Conservation (phyloP, 2,329 filamentous ascomycete genomes). For the Fusarium cyanostomum region DNA sequence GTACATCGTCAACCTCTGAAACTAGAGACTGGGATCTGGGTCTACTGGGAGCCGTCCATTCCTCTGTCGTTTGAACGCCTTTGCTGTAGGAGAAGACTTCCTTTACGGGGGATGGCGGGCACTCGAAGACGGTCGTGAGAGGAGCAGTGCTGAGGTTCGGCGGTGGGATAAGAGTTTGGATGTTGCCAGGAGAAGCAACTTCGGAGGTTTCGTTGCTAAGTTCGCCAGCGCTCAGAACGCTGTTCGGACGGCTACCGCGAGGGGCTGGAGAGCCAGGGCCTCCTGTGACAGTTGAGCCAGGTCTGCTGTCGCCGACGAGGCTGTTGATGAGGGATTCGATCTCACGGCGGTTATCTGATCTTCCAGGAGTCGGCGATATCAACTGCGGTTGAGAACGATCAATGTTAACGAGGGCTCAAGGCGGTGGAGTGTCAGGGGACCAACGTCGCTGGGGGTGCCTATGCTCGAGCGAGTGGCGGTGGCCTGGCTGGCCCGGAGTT, state of each 20-base stretch:
- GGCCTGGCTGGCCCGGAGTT: conserved; percentile 81
- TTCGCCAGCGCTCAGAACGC: conserved; percentile 83
- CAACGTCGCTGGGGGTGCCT: conserved; percentile 77
- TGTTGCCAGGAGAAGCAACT: conserved; percentile 58
- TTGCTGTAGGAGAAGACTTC: conserved; percentile 98
- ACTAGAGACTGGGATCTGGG: conserved; percentile 52
- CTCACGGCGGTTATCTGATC: conserved; percentile 75
- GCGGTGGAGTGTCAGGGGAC: conserved; percentile 42
- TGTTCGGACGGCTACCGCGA: conserved; percentile 82
- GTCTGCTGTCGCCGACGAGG: conserved; percentile 81
- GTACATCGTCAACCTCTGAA: conserved; percentile 70
- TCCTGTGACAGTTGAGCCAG: conserved; percentile 71
- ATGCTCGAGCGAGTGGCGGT: conserved; percentile 74
- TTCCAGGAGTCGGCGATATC: conserved; percentile 74
- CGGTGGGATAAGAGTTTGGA: conserved; percentile 55
- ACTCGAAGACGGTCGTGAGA: conserved; percentile 82
- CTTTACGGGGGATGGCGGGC: conserved; percentile 75
- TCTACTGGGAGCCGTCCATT: conserved; percentile 68
- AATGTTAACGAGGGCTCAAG: conserved; percentile 24
- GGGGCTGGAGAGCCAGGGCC: conserved; percentile 72
- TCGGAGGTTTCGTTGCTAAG: conserved; percentile 79
- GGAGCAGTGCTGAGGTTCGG: conserved; percentile 80
- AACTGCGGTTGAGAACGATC: conserved; percentile 49
- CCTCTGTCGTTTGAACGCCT: conserved; percentile 88
- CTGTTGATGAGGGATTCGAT: conserved; percentile 88